A percentile compares a stretch with the other conserved stretches of the same genome.
These are phyloP conservation scores for Xerocomellus dryophilus DNA, from an alignment of 768 basidiomycete species.

Conservation along the genomic window DNA sequence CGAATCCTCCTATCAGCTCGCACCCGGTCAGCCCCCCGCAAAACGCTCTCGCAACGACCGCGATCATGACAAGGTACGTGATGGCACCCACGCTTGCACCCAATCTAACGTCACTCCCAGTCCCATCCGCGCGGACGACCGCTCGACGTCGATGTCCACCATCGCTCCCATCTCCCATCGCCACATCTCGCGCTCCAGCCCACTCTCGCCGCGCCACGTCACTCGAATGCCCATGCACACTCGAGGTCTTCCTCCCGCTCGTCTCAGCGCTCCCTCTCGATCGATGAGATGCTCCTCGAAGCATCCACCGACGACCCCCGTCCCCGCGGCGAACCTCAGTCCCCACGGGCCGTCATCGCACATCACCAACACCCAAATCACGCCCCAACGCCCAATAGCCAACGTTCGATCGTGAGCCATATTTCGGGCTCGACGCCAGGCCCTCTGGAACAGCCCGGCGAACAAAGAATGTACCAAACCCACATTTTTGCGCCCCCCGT, in stretches of 20 bases:
- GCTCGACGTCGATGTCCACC: constrained; percentile 27
- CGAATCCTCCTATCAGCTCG: constrained; percentile 28
- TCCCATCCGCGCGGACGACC: constrained; percentile 13
- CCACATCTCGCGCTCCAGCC: constrained; percentile 13
- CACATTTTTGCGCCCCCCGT: constrained; percentile 74
- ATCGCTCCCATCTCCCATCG: constrained; percentile 25
- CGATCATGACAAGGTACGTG: constrained; percentile 30
- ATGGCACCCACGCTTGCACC: fast-evolving
- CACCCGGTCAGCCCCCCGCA: constrained; percentile 43
- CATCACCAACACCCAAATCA: constrained; percentile 34
- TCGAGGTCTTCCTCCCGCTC: constrained; percentile 38
- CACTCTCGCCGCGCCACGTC: constrained; percentile 11
- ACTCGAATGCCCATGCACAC: constrained; percentile 10
- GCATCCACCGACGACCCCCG: constrained; percentile 40
- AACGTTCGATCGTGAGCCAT: constrained; percentile 25
- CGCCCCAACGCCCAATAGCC: constrained; percentile 7
- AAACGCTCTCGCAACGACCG: constrained; percentile 47
- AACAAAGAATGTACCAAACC: constrained; percentile 51
- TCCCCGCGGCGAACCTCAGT: constrained; percentile 32
- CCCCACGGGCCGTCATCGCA: constrained; percentile 26
- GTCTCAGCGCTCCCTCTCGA: constrained; percentile 33
- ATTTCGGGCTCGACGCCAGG: constrained; percentile 20
- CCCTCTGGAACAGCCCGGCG: constrained; percentile 34
- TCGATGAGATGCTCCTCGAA: constrained; percentile 50
- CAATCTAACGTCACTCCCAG: constrained; percentile 17